Evolutionary conservation across 495 filamentous ascomycete species (phyloP).

Genomic region (Penicillium macrosclerotiorum): DNA sequence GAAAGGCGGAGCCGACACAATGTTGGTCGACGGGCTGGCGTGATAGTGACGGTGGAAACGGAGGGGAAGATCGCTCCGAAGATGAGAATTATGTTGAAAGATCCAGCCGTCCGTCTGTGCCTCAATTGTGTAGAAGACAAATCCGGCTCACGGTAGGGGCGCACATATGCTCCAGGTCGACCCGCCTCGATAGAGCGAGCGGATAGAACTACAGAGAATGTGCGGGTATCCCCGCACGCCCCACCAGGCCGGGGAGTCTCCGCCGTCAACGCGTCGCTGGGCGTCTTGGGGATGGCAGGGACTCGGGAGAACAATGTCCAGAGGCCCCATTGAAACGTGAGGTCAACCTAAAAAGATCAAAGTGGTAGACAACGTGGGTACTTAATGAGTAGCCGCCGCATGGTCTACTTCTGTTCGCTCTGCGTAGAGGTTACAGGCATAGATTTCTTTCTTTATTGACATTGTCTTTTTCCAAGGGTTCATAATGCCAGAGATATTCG

Average conservation of each 20-base stretch:
- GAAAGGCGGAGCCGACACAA: background rate
- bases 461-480: constrained; percentile 2
- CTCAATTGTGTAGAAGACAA: background rate
- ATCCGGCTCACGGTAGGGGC: too few species aligned
- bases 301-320: background rate
- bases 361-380: background rate
- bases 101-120: background rate
- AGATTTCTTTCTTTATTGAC: constrained; percentile 10
- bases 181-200: too few species aligned
- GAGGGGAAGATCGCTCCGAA: background rate
- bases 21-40: constrained; percentile 1
- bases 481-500: constrained; percentile 22
- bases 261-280: constrained; percentile 9
- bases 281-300: background rate
- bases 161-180: too few species aligned
- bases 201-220: constrained; percentile 4
- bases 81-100: background rate
- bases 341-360: constrained; percentile 1
- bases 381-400: constrained; percentile 5
- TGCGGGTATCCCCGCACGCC: constrained; percentile 3
- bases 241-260: constrained; percentile 12
- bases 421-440: constrained; percentile 2
- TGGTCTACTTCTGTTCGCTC: constrained; percentile 4
- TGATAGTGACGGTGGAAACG: background rate
- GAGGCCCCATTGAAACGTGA: background rate